phyloP scores from a whole-genome alignment of 306 rosid genomes.

The Prunus mume region DNA sequence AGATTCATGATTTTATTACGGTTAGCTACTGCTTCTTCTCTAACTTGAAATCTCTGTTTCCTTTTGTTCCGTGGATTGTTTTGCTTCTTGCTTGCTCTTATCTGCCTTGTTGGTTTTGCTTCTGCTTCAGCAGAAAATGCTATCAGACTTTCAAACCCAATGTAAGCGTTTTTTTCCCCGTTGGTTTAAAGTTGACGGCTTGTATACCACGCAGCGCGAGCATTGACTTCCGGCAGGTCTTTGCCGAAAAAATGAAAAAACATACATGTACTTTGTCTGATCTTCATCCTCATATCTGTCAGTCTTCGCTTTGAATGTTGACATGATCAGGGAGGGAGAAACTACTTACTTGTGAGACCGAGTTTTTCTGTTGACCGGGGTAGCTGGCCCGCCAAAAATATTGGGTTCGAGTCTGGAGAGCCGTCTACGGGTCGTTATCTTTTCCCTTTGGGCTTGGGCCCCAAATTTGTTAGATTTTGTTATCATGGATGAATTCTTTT shows the following conservation, averaged over 20 bases:
- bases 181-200: background rate
- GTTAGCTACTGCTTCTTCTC: background rate
- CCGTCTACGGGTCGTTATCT: no score
- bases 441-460: no score
- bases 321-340: no score
- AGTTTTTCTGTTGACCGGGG: no score
- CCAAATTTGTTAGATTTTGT: no score
- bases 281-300: background rate
- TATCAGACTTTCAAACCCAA: background rate
- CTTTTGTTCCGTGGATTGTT: background rate
- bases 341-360: background rate
- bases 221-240: background rate
- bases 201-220: no score
- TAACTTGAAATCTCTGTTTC: background rate
- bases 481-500: no score
- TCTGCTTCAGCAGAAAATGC: background rate
- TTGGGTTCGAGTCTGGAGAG: no score
- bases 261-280: background rate
- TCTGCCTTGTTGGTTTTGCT: background rate
- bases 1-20: constrained; percentile 14
- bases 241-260: background rate
- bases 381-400: no score
- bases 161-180: background rate
- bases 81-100: background rate
- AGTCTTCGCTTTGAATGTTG: background rate